phyloP scores from a whole-genome alignment of 495 filamentous ascomycete species.

The Penicillium daleae region DNA sequence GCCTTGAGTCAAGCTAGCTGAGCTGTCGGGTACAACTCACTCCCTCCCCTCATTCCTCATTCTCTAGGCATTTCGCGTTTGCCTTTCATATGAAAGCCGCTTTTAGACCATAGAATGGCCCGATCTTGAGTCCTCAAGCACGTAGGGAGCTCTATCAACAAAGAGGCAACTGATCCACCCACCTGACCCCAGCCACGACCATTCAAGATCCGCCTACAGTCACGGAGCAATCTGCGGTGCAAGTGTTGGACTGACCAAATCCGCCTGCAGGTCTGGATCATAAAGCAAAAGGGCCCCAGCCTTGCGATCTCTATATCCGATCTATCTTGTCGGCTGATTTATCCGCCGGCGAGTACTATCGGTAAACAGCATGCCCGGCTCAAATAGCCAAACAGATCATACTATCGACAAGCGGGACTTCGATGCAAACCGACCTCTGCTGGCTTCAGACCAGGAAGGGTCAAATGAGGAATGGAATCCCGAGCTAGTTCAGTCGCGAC shows the following conservation, averaged over 20 bases:
- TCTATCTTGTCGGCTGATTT: not conserved
- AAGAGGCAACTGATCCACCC: slow-evolving; percentile 33
- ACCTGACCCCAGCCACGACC: slow-evolving; percentile 28
- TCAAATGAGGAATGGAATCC: slow-evolving; percentile 19
- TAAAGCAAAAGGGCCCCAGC: not conserved
- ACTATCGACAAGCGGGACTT: slow-evolving; percentile 65
- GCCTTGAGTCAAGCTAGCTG: slow-evolving; percentile 6
- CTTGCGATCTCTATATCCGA: not conserved
- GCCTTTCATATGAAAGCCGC: not conserved
- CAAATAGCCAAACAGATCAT: slow-evolving; percentile 28
- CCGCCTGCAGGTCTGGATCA: not conserved
- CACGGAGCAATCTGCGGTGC: slow-evolving; percentile 4
- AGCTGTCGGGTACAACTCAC: slow-evolving; percentile 3
- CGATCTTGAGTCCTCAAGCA: slow-evolving; percentile 20
- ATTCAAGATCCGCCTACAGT: slow-evolving; percentile 17
- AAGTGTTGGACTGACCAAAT: slow-evolving; percentile 3
- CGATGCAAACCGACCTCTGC: slow-evolving; percentile 52
- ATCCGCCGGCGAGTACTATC: not conserved
- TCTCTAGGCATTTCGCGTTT: not conserved
- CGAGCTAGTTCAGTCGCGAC: slow-evolving; percentile 17
- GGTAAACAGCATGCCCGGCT: slow-evolving; percentile 32
- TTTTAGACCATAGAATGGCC: slow-evolving; percentile 4
- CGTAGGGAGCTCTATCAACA: slow-evolving; percentile 23
- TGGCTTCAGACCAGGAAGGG: slow-evolving; percentile 37
- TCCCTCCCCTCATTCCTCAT: slow-evolving; percentile 4